Conservation (phyloP, 345 rosid species). For the Pseudoturritis turrita region DNA sequence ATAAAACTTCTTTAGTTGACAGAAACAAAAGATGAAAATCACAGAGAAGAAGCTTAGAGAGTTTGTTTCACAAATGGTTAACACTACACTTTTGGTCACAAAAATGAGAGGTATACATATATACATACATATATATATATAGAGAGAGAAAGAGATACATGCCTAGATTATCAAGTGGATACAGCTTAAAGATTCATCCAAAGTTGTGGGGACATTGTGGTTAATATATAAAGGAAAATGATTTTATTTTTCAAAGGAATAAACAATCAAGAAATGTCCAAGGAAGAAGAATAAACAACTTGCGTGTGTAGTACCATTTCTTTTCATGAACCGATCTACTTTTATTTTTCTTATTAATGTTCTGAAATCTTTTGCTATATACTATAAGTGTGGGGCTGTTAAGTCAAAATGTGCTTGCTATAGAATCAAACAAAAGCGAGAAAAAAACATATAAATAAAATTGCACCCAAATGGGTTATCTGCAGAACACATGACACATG, state of each 20-base stretch:
- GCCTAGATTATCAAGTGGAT: slow-evolving; percentile 17
- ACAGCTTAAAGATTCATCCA: slow-evolving; percentile 20
- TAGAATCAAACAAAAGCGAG: slow-evolving; percentile 28
- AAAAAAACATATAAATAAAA: slow-evolving; percentile 11
- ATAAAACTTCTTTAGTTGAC: not conserved
- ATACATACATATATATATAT: not conserved
- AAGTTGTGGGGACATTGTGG: slow-evolving; percentile 31
- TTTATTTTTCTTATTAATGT: slow-evolving; percentile 12
- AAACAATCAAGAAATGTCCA: slow-evolving; percentile 27
- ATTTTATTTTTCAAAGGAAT: slow-evolving; percentile 5
- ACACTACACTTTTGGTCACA: slow-evolving; percentile 18
- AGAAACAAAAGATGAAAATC: slow-evolving; percentile 4
- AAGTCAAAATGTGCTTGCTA: slow-evolving; percentile 36
- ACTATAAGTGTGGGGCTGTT: slow-evolving; percentile 11
- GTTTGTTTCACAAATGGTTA: slow-evolving; percentile 14
- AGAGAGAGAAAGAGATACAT: not conserved
- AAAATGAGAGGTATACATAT: slow-evolving; percentile 1
- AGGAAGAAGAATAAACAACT: slow-evolving; percentile 37
- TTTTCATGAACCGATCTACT: slow-evolving; percentile 26
- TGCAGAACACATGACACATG: slow-evolving; percentile 37
- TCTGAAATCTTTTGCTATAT: slow-evolving; percentile 8
- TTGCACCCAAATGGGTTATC: slow-evolving; percentile 24
- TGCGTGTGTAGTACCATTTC: slow-evolving; percentile 29
- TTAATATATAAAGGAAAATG: slow-evolving; percentile 10
- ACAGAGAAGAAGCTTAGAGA: slow-evolving; percentile 7